These are phyloP conservation scores for Inosperma sp. DNA, from an alignment of 768 basidiomycete species.

Conservation along the genomic window DNA sequence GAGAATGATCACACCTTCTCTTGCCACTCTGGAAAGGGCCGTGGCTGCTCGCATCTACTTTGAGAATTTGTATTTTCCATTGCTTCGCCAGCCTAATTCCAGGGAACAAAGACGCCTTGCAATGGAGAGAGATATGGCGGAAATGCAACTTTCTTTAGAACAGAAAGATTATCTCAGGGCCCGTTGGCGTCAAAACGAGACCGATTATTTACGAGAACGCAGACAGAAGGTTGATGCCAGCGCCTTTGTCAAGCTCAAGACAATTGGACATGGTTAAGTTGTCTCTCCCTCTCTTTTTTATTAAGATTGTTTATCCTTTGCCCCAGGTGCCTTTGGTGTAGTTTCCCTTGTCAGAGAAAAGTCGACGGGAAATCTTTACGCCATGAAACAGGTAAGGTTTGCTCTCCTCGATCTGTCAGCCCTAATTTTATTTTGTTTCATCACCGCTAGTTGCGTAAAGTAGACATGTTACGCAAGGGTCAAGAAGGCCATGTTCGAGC, in stretches of 20 bases:
- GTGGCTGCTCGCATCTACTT: slow-evolving; percentile 92
- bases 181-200: slow-evolving; percentile 85
- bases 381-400: slow-evolving; percentile 87
- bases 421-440: slow-evolving; percentile 17
- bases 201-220: slow-evolving; percentile 80
- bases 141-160: slow-evolving; percentile 61
- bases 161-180: slow-evolving; percentile 70
- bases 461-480: slow-evolving; percentile 91
- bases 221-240: slow-evolving; percentile 78
- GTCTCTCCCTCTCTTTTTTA: slow-evolving; percentile 14
- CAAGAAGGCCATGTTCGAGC: slow-evolving; percentile 97
- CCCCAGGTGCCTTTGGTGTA: slow-evolving; percentile 87
- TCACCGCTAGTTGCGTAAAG: slow-evolving; percentile 64
- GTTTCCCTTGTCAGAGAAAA: slow-evolving; percentile 88
- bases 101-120: slow-evolving; percentile 80
- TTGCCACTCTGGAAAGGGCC: slow-evolving; percentile 90
- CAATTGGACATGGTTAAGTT: slow-evolving; percentile 81
- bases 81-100: slow-evolving; percentile 79
- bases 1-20: slow-evolving; percentile 73
- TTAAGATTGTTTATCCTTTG: slow-evolving; percentile 25
- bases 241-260: slow-evolving; percentile 86
- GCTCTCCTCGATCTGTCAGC: slow-evolving; percentile 5
- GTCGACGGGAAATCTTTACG: slow-evolving; percentile 74
- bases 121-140: slow-evolving; percentile 83
- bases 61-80: slow-evolving; percentile 82